Evolutionary conservation across 2,329 filamentous ascomycete species (phyloP).

Genomic region (Xylaria sp.): DNA sequence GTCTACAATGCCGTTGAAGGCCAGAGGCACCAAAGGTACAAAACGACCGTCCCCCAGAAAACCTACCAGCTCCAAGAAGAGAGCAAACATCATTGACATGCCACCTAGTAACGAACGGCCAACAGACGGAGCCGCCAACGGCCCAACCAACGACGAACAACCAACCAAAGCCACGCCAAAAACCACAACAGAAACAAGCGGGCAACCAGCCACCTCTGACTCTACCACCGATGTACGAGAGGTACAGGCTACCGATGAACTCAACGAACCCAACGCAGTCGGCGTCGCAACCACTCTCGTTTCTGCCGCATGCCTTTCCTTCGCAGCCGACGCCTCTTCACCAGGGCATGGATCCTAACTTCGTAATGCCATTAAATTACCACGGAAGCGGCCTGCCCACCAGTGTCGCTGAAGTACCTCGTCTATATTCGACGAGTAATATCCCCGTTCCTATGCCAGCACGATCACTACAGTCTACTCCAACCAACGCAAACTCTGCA

Average conservation of each 20-base stretch:
- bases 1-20: conserved; percentile 2
- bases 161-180: background rate
- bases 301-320: background rate
- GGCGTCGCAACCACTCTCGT: background rate
- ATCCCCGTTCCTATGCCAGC: conserved; percentile 1
- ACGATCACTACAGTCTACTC: conserved; percentile 1
- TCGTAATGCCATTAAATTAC: conserved; percentile 7
- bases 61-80: conserved; percentile 11
- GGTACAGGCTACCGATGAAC: background rate
- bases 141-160: background rate
- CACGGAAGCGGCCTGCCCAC: background rate
- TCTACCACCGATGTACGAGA: background rate
- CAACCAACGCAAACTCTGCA: background rate
- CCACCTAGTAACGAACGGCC: conserved; percentile 20
- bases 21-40: conserved; percentile 30
- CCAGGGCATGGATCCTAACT: conserved; percentile 6
- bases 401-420: background rate
- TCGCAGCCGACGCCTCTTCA: background rate
- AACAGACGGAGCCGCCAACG: background rate
- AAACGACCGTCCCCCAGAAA: conserved; percentile 19
- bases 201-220: background rate
- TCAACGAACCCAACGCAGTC: background rate
- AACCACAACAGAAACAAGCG: background rate
- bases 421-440: background rate
- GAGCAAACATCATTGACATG: conserved; percentile 27